phyloP scores from a whole-genome alignment of 1,284 basidiomycete genomes.

The Kalmanozyma brasiliensis region DNA sequence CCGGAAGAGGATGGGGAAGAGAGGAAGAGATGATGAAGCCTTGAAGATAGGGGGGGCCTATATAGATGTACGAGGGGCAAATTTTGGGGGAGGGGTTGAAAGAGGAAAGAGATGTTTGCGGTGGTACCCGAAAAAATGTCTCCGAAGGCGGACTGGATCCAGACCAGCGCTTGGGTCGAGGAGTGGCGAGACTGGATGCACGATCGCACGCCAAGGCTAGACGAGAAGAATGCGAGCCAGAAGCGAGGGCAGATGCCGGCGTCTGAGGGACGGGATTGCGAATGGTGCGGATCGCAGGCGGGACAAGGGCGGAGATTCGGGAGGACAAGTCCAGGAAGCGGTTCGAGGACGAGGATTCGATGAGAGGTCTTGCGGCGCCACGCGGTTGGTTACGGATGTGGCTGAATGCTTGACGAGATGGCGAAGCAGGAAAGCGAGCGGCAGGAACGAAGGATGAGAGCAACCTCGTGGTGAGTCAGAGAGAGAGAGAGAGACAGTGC shows the following conservation, averaged over 20 bases:
- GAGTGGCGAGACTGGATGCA: slow-evolving; percentile 4
- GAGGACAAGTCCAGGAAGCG: too few relatives aligned
- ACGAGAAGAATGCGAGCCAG: slow-evolving; percentile 5
- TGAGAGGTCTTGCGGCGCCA: slow-evolving; percentile 4
- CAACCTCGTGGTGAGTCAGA: slow-evolving; percentile 3
- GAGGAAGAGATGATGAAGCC: slow-evolving; percentile 10
- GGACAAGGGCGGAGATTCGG: too few relatives aligned
- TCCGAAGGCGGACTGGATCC: neutral
- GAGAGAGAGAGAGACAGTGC: slow-evolving; percentile 3
- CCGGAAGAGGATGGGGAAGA: neutral
- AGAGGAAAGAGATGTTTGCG: too few relatives aligned
- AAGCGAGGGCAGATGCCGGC: slow-evolving; percentile 11
- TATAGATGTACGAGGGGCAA: slow-evolving; percentile 18
- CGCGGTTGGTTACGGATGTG: slow-evolving; percentile 9
- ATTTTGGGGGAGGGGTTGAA: too few relatives aligned
- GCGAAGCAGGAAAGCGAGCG: neutral
- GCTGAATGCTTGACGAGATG: slow-evolving; percentile 3
- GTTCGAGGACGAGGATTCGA: neutral
- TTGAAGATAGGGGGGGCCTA: too few relatives aligned
- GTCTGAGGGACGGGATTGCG: slow-evolving; percentile 5
- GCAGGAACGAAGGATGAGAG: neutral
- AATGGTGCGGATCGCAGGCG: neutral
- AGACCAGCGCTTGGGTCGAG: neutral
- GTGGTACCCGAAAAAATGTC: too few relatives aligned
- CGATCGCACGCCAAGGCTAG: slow-evolving; percentile 16